A percentile compares a stretch with the other conserved stretches of the same genome.
These are phyloP conservation scores for Xylaria digitata DNA, from an alignment of 2,329 filamentous ascomycete species.

Conservation along the genomic window DNA sequence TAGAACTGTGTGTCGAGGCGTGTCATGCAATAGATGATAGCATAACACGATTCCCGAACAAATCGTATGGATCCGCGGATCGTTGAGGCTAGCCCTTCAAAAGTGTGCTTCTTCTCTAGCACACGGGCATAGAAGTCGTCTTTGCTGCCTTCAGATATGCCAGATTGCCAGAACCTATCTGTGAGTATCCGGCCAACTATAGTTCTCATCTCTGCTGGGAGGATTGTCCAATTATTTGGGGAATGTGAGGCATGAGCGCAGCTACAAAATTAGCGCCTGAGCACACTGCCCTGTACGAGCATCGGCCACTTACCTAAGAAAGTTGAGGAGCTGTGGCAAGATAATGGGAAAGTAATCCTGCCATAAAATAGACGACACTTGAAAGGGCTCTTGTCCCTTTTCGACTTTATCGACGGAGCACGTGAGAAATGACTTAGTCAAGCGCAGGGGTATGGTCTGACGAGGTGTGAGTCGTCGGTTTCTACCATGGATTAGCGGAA, in stretches of 20 bases:
- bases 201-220: constrained; percentile 79
- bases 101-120: constrained; percentile 84
- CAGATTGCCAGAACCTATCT: constrained; percentile 97
- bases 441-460: constrained; percentile 79
- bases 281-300: constrained; percentile 26
- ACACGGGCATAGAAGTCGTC: constrained; percentile 97
- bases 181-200: constrained; percentile 87
- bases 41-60: constrained; percentile 92
- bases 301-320: constrained; percentile 71
- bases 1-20: constrained; percentile 90
- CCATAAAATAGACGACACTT: constrained; percentile 85
- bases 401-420: constrained; percentile 92
- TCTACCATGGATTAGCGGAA: constrained; percentile 3
- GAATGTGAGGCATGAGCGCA: constrained; percentile 94
- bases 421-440: constrained; percentile 91
- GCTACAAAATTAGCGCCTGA: constrained; percentile 54
- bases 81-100: constrained; percentile 94
- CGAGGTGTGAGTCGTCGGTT: not conserved
- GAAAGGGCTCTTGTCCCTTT: constrained; percentile 76
- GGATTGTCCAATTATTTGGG: constrained; percentile 80
- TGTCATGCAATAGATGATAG: constrained; percentile 93
- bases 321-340: constrained; percentile 85
- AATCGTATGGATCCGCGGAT: constrained; percentile 89
- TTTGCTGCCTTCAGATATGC: constrained; percentile 93
- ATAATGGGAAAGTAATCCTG: constrained; percentile 82